Evolutionary conservation across 2,329 filamentous ascomycete genomes (phyloP), one percentile per base, ranked within the genome.

Genomic region (Ceratocystiopsis minuta): DNA sequence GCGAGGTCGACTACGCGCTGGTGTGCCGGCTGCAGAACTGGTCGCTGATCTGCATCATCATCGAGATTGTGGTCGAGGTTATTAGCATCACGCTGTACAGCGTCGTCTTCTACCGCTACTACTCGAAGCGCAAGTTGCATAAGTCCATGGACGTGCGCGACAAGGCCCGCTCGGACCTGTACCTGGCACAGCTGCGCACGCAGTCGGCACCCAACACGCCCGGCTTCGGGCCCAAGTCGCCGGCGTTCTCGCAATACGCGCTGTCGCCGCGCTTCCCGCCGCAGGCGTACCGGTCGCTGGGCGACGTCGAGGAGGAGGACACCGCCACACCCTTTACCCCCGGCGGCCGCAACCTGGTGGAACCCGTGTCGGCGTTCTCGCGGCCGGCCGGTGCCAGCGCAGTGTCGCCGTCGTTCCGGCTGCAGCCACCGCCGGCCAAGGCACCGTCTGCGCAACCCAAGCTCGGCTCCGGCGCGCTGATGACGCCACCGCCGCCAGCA

Each of bases 71-170:
- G 47, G 72, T 98, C 53, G 90, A 96, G 57, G 73, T 83, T 50
- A 80, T 96, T 55, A 85, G 82, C 56, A 93, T 98, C 58, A 68
- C 77, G 42, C 83, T 98, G 54, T 98, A 98, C 70, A 85, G 75
- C 55, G 72, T 95, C 56, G 78, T 95, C 58, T 95, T 96, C 68
- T 96, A 93, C 70, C 82, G 90, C 53, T 92, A 93, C 71, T 94
- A 87, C 75, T 86, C 82, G 51, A 98, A 96, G 72, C 81, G 85
- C 59, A 81, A 82, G 58, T 82, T 98, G 48, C 78, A 81, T 62
- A 96, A 95, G 71, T 87, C 86, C 48, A 98, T 98, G 90, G 82
- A 93, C 58, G 68, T 82, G 57, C 85, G 90, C 53, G 90, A 98
- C 68, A 81, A 83, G 56, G 90, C 90, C 50, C 82, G 90, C 48